Evolutionary conservation across 225 moss, liverwort and hornwort genomes (phyloP), one percentile per base, ranked within the genome.

Genomic region (Pseudisothecium myosuroides): DNA sequence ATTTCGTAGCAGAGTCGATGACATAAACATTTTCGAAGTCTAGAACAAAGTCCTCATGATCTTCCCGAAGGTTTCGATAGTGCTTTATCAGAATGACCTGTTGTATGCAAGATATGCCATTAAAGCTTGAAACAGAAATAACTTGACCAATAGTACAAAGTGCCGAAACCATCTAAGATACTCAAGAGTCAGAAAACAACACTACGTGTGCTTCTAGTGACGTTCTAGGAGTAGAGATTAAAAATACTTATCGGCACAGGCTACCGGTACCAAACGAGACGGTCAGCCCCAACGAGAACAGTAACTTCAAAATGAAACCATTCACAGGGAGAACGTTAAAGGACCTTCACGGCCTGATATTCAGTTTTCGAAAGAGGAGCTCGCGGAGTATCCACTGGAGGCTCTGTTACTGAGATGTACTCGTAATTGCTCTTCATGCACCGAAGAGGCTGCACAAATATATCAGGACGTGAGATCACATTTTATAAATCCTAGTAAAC

Each of bases 11-110:
- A 43, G 94, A 85, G 89, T 99, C 99, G 74, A 99, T 96, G 73
- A 97, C 97, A 87, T 97, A 99, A 61, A 99, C 86, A 87, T 92
- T 96, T 87, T 97, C 97, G 81, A 99, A 97, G 86, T 99, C 99
- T 49, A 99, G 79, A 81, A 96, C 82, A 39, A 97, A 99, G 68
- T 97, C 92, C 81, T 94, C 94, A 81, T 97, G 93, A 49, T 91
- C 95, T 77, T 89, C 89, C 41, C 94, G 95, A 87, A 96, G 94
- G 87, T 99, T 96, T 85, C 94, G 95, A 74, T 94, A 94, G 85
- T 99, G 97, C 95, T 96, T 99, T 52, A 96, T 97, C 58, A 97
- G 91, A 88, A 97, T 93, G 21, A 97, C 91, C 97, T 97, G 93
- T 84, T 84, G 77, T 47, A 87, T 67, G 78, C 65, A 45, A 87